Conservation (phyloP, 2,329 filamentous ascomycete genomes). For the Ophiocordyceps camponoti-leonardi region DNA sequence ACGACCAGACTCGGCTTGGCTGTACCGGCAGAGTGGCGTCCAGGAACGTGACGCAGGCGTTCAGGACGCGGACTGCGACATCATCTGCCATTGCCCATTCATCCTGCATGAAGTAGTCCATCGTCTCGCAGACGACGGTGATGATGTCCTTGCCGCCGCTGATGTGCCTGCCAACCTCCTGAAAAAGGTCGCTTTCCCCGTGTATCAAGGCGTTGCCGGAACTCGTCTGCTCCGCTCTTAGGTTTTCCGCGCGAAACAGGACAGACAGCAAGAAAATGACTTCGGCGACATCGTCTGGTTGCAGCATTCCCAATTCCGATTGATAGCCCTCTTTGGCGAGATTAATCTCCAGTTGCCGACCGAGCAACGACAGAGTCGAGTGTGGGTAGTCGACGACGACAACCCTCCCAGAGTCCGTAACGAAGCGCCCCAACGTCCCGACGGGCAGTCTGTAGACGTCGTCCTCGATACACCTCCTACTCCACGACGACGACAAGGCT, state of each 20-base stretch:
- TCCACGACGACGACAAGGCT: constrained; percentile 24
- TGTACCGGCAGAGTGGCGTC: constrained; percentile 54
- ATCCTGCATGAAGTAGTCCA: constrained; percentile 53
- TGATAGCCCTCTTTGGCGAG: constrained; percentile 37
- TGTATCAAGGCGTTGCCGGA: constrained; percentile 14
- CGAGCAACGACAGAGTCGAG: constrained; percentile 64
- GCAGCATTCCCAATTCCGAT: constrained; percentile 33
- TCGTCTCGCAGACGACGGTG: constrained; percentile 64
- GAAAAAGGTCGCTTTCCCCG: constrained; percentile 27
- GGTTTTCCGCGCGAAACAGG: constrained; percentile 38
- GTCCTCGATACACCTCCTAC: constrained; percentile 24
- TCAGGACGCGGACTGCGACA: constrained; percentile 46
- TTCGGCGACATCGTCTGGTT: constrained; percentile 49
- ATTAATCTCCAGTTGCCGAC: constrained; percentile 55
- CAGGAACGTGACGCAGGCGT: constrained; percentile 65
- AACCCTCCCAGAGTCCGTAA: constrained; percentile 61
- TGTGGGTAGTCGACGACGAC: constrained; percentile 65
- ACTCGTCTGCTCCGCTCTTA: constrained; percentile 15
- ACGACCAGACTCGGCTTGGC: constrained; percentile 79
- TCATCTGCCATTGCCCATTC: constrained; percentile 39
- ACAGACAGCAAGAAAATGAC: constrained; percentile 58
- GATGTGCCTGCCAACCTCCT: constrained; percentile 36
- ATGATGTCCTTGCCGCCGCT: constrained; percentile 56
- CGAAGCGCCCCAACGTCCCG: constrained; percentile 52
- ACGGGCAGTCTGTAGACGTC: constrained; percentile 44